A percentile compares a stretch with the other conserved stretches of the same genome.
Conservation (phyloP, 345 rosid genomes). For the Trapa incisa region DNA sequence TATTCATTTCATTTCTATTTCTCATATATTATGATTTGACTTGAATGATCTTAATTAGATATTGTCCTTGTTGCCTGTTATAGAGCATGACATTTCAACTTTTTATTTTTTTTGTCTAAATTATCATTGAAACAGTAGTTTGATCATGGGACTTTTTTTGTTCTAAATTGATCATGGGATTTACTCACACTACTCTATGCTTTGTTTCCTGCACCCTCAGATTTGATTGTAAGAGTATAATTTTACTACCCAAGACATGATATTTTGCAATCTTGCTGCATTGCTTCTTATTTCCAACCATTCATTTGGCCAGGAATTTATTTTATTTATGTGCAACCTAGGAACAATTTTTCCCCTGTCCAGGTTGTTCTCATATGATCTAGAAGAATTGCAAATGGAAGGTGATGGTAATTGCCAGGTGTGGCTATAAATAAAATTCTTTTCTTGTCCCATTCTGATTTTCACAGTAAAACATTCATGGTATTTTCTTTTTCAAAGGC, state of each 20-base stretch:
- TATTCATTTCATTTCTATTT: neutral
- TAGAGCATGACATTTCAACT: neutral
- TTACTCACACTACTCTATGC: neutral
- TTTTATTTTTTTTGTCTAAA: neutral
- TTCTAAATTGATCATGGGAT: neutral
- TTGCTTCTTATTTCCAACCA: neutral
- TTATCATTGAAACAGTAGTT: neutral
- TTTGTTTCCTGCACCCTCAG: neutral
- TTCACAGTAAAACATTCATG: neutral
- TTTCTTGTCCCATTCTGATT: neutral
- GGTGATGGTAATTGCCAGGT: constrained; percentile 99
- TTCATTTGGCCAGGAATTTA: neutral
- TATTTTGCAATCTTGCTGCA: neutral
- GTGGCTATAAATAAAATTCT: neutral
- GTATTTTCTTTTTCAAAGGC: constrained; percentile 8
- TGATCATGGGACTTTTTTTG: neutral
- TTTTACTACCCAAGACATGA: neutral
- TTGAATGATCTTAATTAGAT: neutral
- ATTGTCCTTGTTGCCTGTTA: neutral
- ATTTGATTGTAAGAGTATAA: neutral
- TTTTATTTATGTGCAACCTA: neutral
- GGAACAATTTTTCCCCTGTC: constrained; percentile 9
- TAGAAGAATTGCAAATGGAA: constrained; percentile 77
- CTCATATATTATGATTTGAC: neutral
- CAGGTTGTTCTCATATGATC: constrained; percentile 71